phyloP scores from a whole-genome alignment of 176 grass and related monocot species.

The Oryza coarctata region DNA sequence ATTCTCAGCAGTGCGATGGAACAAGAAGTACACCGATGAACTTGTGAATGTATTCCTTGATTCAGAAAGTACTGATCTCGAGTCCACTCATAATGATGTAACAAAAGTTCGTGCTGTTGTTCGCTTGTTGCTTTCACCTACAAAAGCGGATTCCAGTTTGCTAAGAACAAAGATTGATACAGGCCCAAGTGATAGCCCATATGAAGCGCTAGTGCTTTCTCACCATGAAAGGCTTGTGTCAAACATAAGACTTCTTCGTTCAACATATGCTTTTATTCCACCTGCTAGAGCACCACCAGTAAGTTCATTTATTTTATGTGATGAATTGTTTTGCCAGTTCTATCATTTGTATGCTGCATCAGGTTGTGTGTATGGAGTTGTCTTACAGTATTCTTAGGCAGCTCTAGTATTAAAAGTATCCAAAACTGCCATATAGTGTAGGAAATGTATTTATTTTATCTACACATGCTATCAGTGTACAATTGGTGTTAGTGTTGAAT shows the following conservation, averaged over 20 bases:
- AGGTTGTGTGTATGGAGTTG: not conserved
- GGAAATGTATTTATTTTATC: constrained; percentile 21
- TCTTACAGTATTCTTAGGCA: constrained; percentile 15
- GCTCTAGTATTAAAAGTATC: not conserved
- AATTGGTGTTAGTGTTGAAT: constrained; percentile 14
- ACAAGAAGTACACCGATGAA: constrained; percentile 56
- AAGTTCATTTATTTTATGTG: constrained; percentile 50
- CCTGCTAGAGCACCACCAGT: constrained; percentile 93
- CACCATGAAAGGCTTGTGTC: constrained; percentile 78
- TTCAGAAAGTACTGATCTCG: constrained; percentile 55
- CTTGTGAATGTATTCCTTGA: constrained; percentile 69
- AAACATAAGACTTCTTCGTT: constrained; percentile 81
- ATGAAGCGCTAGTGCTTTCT: constrained; percentile 69
- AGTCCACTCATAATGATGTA: constrained; percentile 53
- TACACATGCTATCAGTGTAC: constrained; percentile 4
- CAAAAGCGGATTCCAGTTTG: constrained; percentile 65
- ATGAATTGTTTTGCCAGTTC: not conserved
- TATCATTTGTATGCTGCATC: not conserved
- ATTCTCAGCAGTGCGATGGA: constrained; percentile 54
- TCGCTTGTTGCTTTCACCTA: constrained; percentile 75
- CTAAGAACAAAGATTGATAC: constrained; percentile 58
- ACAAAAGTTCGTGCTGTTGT: constrained; percentile 64
- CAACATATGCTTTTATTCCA: constrained; percentile 90
- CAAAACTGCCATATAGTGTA: not conserved
- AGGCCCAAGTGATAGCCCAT: constrained; percentile 53